A percentile compares a stretch with the other conserved stretches of the same genome.
phyloP scores from a whole-genome alignment of 2,329 filamentous ascomycete species.

The Penicillium sp. region DNA sequence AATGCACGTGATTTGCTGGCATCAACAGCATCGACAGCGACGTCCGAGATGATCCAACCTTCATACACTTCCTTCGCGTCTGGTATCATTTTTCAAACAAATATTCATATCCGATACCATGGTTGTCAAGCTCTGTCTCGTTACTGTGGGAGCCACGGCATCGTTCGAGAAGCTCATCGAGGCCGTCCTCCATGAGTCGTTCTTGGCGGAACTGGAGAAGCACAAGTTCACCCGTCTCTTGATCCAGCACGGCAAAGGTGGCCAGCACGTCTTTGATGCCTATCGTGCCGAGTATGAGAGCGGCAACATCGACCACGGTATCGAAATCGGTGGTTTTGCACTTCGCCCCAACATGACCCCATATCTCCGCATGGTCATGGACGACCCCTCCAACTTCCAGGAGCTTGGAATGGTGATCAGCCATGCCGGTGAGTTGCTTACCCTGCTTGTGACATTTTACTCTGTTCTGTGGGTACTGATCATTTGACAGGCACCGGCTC shows the following conservation, averaged over 20 bases:
- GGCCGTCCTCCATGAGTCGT: slow-evolving; percentile 66
- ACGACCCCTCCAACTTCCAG: slow-evolving; percentile 45
- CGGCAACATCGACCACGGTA: slow-evolving; percentile 39
- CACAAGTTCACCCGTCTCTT: slow-evolving; percentile 73
- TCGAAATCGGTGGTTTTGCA: slow-evolving; percentile 67
- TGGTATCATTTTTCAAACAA: background rate
- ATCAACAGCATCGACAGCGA: slow-evolving; percentile 6
- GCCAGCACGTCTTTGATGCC: slow-evolving; percentile 60
- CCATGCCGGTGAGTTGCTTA: slow-evolving; percentile 72
- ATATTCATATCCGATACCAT: background rate
- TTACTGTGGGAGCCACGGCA: slow-evolving; percentile 92
- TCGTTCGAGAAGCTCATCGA: slow-evolving; percentile 75
- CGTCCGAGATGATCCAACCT: background rate
- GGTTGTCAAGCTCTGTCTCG: slow-evolving; percentile 66
- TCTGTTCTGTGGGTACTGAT: slow-evolving; percentile 15
- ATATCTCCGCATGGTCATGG: slow-evolving; percentile 62
- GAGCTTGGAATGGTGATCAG: slow-evolving; percentile 77
- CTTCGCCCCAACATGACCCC: slow-evolving; percentile 67
- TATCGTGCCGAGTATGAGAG: slow-evolving; percentile 35
- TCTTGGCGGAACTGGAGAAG: slow-evolving; percentile 65
- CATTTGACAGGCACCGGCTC: slow-evolving; percentile 76
- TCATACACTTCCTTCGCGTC: background rate
- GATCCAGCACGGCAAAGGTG: slow-evolving; percentile 80
- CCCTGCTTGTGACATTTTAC: background rate
- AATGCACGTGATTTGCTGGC: slow-evolving; percentile 15